These are phyloP conservation scores for Aspergillus bombycis DNA, from an alignment of 2,329 filamentous ascomycete genomes.

Conservation along the genomic window DNA sequence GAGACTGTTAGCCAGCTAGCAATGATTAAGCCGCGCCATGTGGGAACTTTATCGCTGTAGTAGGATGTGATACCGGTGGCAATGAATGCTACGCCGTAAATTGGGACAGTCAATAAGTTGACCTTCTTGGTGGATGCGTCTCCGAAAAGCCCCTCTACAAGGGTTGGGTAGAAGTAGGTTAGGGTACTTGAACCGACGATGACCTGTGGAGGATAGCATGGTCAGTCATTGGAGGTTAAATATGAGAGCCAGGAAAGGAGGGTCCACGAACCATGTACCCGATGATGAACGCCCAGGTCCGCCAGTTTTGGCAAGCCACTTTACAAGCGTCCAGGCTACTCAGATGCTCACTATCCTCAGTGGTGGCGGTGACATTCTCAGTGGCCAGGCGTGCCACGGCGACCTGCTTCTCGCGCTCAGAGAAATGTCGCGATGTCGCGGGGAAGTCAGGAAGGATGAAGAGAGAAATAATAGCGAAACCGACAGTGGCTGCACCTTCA, in stretches of 20 bases:
- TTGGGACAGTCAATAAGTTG: constrained; percentile 47
- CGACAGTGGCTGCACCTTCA: constrained; percentile 49
- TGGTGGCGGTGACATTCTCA: constrained; percentile 22
- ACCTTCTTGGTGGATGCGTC: constrained; percentile 27
- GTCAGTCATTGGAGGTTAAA: no score
- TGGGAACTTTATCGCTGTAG: constrained; percentile 51
- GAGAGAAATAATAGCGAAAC: constrained; percentile 45
- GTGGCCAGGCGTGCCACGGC: constrained; percentile 28
- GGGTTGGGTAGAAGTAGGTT: constrained; percentile 37
- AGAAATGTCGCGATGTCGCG: constrained; percentile 48
- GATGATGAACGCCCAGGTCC: constrained; percentile 45
- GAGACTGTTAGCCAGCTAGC: constrained; percentile 51
- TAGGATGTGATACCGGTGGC: constrained; percentile 51
- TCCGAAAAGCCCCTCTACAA: constrained; percentile 29
- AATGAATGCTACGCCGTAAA: constrained; percentile 58
- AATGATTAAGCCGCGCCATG: constrained; percentile 54
- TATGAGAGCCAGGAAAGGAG: not conserved
- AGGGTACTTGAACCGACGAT: constrained; percentile 43
- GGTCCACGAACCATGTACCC: constrained; percentile 40
- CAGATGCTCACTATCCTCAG: constrained; percentile 17
- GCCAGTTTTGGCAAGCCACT: constrained; percentile 30
- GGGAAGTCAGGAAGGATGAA: constrained; percentile 57
- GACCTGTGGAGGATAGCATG: constrained; percentile 15
- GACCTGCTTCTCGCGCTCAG: constrained; percentile 27
- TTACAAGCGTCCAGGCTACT: constrained; percentile 24